Conservation (phyloP, 2,329 filamentous ascomycete species). For the Knoxdaviesia proteae region DNA sequence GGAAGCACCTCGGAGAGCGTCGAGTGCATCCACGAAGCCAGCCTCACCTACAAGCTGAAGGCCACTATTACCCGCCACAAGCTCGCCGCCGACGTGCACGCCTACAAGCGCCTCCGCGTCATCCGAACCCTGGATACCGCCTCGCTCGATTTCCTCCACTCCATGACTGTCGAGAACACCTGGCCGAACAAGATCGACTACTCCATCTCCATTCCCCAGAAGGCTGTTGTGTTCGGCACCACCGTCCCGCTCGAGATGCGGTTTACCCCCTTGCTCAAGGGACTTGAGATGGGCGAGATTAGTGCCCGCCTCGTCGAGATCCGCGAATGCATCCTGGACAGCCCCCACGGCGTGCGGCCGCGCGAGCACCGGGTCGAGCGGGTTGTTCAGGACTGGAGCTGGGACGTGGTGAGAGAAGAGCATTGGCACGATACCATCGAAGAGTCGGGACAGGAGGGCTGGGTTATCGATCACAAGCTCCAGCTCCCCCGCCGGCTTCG, state of each 20-base stretch:
- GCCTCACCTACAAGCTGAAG: constrained; percentile 77
- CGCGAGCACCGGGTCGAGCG: constrained; percentile 42
- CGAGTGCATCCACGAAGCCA: constrained; percentile 70
- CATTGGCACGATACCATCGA: constrained; percentile 51
- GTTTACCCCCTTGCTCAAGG: constrained; percentile 75
- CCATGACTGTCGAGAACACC: constrained; percentile 90
- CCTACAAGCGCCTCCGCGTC: constrained; percentile 58
- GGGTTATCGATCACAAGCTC: constrained; percentile 36
- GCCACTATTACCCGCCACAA: constrained; percentile 75
- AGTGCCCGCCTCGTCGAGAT: constrained; percentile 62
- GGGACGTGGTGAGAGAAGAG: constrained; percentile 31
- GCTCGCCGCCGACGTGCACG: constrained; percentile 54
- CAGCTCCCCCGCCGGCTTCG: constrained; percentile 65
- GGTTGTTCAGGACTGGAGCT: constrained; percentile 38
- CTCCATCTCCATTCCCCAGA: constrained; percentile 78
- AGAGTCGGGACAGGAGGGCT: constrained; percentile 46
- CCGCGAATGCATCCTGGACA: constrained; percentile 40
- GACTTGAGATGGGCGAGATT: constrained; percentile 66
- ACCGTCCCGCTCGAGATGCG: constrained; percentile 66
- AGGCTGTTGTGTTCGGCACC: constrained; percentile 88
- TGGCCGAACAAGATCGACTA: constrained; percentile 98
- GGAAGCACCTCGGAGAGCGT: constrained; percentile 67
- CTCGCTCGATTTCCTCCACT: constrained; percentile 59
- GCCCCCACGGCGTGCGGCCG: constrained; percentile 19
- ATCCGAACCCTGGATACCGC: constrained; percentile 59